These are phyloP conservation scores for Cyphellophora europaea DNA, from an alignment of 2,329 filamentous ascomycete species.

Conservation along the genomic window DNA sequence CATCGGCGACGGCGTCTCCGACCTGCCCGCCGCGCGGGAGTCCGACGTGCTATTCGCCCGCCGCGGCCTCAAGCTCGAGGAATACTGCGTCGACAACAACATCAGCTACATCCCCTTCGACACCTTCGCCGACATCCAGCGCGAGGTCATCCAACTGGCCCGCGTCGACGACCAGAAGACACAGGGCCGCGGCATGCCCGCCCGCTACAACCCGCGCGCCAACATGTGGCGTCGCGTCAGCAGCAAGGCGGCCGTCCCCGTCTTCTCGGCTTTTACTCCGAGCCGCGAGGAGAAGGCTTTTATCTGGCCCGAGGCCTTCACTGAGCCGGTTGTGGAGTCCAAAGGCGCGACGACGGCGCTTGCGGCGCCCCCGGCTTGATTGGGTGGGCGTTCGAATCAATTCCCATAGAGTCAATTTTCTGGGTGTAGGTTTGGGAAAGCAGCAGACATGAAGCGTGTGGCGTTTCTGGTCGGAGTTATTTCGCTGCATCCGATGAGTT, in stretches of 20 bases:
- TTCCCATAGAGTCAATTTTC: not conserved
- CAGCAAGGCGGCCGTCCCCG: constrained; percentile 38
- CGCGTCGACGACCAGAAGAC: constrained; percentile 54
- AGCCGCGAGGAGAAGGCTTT: constrained; percentile 52
- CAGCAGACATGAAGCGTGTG: not conserved
- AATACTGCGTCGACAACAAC: constrained; percentile 55
- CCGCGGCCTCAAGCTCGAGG: constrained; percentile 54
- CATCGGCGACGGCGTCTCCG: constrained; percentile 61
- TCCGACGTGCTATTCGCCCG: constrained; percentile 61
- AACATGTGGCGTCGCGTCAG: constrained; percentile 59
- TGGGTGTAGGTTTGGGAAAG: too few species aligned
- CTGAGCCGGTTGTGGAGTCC: constrained; percentile 24
- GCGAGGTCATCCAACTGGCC: constrained; percentile 48
- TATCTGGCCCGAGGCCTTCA: constrained; percentile 52
- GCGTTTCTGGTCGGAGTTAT: not conserved
- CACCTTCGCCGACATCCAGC: constrained; percentile 57
- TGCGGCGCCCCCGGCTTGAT: not conserved
- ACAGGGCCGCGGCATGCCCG: constrained; percentile 48
- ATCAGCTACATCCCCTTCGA: constrained; percentile 55
- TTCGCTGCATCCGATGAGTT: too few species aligned
- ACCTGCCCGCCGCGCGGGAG: constrained; percentile 55
- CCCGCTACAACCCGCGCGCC: constrained; percentile 56
- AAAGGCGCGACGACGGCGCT: constrained; percentile 3
- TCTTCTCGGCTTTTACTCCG: constrained; percentile 43
- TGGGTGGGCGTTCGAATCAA: too few species aligned